Base-by-base conservation (phyloP, 129 eudicot genomes). In the Artemisia annua region DNA sequence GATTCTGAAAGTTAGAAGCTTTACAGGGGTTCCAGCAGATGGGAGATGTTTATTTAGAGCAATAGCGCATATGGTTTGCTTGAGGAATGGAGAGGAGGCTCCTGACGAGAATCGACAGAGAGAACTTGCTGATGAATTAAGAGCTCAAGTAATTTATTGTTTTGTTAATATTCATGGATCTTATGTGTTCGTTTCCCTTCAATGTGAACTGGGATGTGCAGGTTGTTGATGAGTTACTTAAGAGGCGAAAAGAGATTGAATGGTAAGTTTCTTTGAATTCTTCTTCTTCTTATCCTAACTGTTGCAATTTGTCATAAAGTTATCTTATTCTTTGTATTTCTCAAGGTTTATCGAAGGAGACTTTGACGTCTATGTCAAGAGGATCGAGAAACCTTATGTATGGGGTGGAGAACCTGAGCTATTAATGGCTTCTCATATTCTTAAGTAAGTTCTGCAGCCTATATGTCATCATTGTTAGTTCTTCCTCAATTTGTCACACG, bases 371-470 rank as follows among this genome's bases (percentile, higher is more conserved):
- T 91, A 91, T 81, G 86, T 85, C 12, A 68, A 91, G 49, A 88
- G 85, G 72, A 88, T 91, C 54, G 69, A 81, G 66, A 73, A 83
- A 62, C 90, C 96, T 43, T 79, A 81, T 82, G 92, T 84, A 6
- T 91, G 97, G 97, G 97, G 97, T 69, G 97, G 97, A 74, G 96
- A 91, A 80, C 97, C 97, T 12, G 97, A 91, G 81, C 67, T 91
- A 58, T 50, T 91, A 50, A 88, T 91, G 97, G 86, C 96, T 39
- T 88, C 96, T 60, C 93, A 91, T 81, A 81, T 88, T 49, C 87
- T 91, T 8, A 86, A 85, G 97, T 91, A 68, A 86, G 97, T 74
- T 30, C 7, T 10, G 5, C n/a, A 26, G 20, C 39, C 24, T 48
- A 43, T 59, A 11, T 15, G 48, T n/a, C 32, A 51, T 50, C 19